phyloP scores from a whole-genome alignment of 2,329 filamentous ascomycete genomes.

The Colletotrichum acutatum region DNA sequence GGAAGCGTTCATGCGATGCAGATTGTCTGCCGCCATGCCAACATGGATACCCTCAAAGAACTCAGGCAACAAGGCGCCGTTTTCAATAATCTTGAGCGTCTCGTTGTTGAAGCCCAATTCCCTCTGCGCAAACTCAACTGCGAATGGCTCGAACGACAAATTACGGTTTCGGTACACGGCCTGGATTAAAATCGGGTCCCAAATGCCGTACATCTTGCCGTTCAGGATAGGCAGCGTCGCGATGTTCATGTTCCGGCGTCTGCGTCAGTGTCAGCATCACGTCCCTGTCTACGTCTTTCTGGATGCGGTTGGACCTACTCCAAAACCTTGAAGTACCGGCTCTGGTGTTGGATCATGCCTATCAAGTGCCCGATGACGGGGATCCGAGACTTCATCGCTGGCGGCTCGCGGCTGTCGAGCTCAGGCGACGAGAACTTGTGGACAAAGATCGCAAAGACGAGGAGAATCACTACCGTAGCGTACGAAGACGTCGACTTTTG shows the following conservation, averaged over 20 bases:
- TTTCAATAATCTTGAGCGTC: constrained; percentile 39
- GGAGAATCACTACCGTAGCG: neutral
- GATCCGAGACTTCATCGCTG: constrained; percentile 51
- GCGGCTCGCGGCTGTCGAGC: constrained; percentile 53
- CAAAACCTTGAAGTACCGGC: constrained; percentile 50
- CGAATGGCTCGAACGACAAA: constrained; percentile 55
- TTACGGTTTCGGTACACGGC: constrained; percentile 51
- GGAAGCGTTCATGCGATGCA: constrained; percentile 26
- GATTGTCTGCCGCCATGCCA: constrained; percentile 3
- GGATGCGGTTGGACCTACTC: constrained; percentile 43
- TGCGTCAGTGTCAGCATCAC: constrained; percentile 35
- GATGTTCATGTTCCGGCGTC: constrained; percentile 45
- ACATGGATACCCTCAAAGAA: constrained; percentile 24
- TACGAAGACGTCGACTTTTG: constrained; percentile 9
- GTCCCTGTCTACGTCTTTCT: constrained; percentile 41
- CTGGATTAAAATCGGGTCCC: constrained; percentile 50
- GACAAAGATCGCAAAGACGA: neutral
- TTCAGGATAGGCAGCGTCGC: constrained; percentile 57
- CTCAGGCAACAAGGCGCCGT: constrained; percentile 2
- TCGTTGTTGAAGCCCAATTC: constrained; percentile 49
- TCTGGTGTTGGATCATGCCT: constrained; percentile 50
- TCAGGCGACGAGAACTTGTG: constrained; percentile 2
- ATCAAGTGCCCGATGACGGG: constrained; percentile 60
- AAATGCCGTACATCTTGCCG: constrained; percentile 57
- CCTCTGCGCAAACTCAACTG: constrained; percentile 49